Conservation (phyloP, 306 rosid species). For the Acacia crassicarpa region DNA sequence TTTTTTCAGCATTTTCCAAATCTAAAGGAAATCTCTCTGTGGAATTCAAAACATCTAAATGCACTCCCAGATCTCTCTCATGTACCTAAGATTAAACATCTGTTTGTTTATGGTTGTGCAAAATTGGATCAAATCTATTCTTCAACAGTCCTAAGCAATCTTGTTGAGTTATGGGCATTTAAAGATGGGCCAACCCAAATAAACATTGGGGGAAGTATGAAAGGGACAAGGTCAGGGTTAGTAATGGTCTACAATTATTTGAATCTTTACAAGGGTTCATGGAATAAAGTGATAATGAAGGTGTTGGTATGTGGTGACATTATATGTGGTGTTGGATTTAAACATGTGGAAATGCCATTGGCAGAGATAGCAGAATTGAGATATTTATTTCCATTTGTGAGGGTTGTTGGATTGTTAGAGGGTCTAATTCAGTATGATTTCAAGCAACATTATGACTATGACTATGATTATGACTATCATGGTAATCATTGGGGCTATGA, state of each 20-base stretch:
- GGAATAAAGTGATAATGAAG: no score
- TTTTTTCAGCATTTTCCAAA: no score
- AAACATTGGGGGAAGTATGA: neutral
- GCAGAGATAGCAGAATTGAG: no score
- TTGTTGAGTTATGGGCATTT: accelerated
- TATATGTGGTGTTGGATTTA: no score
- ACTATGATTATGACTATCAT: no score
- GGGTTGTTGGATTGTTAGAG: neutral
- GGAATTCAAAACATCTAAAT: no score
- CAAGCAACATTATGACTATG: neutral
- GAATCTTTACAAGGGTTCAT: no score
- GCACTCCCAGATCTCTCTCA: neutral
- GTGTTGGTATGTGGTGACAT: no score
- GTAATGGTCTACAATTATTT: no score
- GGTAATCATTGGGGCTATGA: no score
- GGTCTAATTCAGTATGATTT: neutral
- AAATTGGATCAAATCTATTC: neutral
- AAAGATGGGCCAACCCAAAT: neutral
- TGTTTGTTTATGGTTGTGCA: neutral
- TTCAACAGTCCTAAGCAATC: neutral
- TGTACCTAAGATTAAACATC: neutral
- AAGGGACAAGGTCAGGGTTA: no score
- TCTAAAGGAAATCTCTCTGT: accelerated
- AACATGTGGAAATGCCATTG: no score
- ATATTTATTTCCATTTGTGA: neutral